Evolutionary conservation across 176 grass and related monocot genomes (phyloP).

Genomic region (Sorghum bicolor): Sorghum_bicolor_NCBIv3 NC_012873.2:55512001-55512500

Average conservation of each 20-base stretch:
- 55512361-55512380: not conserved
- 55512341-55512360: constrained; percentile 12
- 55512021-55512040: not conserved
- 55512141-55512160: not conserved
- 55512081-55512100: not conserved
- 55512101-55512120: not conserved
- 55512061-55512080: not conserved
- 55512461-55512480: constrained; percentile 29
- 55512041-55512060: not conserved
- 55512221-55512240: not conserved
- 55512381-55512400: constrained; percentile 30
- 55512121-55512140: not conserved
- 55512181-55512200: not conserved
- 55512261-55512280: not conserved
- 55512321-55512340: not conserved
- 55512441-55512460: constrained; percentile 72
- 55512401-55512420: not conserved
- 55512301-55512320: not conserved
- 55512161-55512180: not conserved
- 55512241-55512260: not conserved
- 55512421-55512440: constrained; percentile 94
- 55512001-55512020: not conserved
- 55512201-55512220: not conserved
- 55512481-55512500: constrained; percentile 59
- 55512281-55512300: not conserved